These are phyloP conservation scores for Neurospora sp. DNA, from an alignment of 495 filamentous ascomycete genomes.

Conservation along the genomic window DNA sequence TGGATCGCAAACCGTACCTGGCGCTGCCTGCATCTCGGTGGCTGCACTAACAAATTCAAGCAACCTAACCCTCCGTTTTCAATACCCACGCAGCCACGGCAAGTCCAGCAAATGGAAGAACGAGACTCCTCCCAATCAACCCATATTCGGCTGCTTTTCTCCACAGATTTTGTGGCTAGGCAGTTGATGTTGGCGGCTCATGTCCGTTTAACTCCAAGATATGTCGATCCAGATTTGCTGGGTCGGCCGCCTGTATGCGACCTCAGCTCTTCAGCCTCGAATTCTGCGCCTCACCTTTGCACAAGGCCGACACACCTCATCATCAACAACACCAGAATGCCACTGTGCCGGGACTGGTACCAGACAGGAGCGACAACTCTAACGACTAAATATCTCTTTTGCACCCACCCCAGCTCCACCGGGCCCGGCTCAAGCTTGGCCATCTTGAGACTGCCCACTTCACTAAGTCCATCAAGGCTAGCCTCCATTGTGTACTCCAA, in stretches of 20 bases:
- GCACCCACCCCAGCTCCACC: background rate
- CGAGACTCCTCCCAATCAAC: background rate
- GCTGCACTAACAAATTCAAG: background rate
- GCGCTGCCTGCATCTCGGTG: background rate
- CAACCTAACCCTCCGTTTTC: background rate
- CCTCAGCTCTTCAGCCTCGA: background rate
- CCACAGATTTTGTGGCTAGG: background rate
- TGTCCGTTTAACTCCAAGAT: background rate
- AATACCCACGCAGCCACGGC: background rate
- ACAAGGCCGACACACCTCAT: background rate
- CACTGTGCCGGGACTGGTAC: background rate
- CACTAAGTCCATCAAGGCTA: background rate
- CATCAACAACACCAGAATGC: background rate
- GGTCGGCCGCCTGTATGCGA: background rate
- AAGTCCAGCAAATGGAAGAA: background rate
- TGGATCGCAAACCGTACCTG: background rate
- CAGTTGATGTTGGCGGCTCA: background rate
- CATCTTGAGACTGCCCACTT: background rate
- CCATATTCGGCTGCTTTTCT: background rate
- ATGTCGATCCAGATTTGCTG: background rate
- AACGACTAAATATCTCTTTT: background rate
- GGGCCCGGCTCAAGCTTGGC: background rate
- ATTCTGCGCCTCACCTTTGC: background rate
- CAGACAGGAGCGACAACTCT: background rate
- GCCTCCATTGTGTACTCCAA: background rate